Conservation (phyloP, 208 protist genomes). For the Crithidia brevicula region DNA sequence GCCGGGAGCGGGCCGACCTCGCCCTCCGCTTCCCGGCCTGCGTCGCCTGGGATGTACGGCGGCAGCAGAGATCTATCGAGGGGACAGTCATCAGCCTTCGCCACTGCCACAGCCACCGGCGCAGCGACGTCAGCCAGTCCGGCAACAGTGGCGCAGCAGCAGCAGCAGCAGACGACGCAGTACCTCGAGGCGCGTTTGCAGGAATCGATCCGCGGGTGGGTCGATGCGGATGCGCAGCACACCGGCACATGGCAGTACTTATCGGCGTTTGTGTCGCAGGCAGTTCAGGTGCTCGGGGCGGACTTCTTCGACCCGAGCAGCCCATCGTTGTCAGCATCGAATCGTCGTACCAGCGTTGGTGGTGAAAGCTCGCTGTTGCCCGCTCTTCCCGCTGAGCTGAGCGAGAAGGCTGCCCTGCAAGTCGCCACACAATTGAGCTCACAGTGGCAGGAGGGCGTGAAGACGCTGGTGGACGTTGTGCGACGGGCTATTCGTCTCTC, state of each 20-base stretch:
- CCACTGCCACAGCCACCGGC: background rate
- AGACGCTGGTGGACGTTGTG: slow-evolving; percentile 20
- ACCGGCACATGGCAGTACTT: slow-evolving; percentile 32
- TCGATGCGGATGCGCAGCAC: slow-evolving; percentile 39
- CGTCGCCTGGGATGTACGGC: background rate
- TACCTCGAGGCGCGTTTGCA: slow-evolving; percentile 44
- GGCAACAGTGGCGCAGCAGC: background rate
- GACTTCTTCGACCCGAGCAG: slow-evolving; percentile 42
- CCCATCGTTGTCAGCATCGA: background rate
- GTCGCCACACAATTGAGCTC: slow-evolving; percentile 43
- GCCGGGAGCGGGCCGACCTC: background rate
- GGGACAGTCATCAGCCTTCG: slow-evolving; percentile 1
- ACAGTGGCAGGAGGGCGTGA: slow-evolving; percentile 40
- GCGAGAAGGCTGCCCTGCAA: slow-evolving; percentile 27
- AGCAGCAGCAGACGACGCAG: slow-evolving; percentile 13
- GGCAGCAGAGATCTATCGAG: background rate
- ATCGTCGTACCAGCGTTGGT: background rate
- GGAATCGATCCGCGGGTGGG: slow-evolving; percentile 36
- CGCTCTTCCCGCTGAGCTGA: slow-evolving; percentile 28
- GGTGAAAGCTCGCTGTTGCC: background rate
- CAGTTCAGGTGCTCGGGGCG: slow-evolving; percentile 37
- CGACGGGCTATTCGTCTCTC: slow-evolving; percentile 22
- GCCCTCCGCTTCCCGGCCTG: background rate
- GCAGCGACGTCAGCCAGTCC: background rate
- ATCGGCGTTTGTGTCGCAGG: slow-evolving; percentile 36